A percentile compares a stretch with the other conserved stretches of the same genome.
Evolutionary conservation across 257 asterid genomes (phyloP).

Genomic region (Nicotiana noctiflora): DNA sequence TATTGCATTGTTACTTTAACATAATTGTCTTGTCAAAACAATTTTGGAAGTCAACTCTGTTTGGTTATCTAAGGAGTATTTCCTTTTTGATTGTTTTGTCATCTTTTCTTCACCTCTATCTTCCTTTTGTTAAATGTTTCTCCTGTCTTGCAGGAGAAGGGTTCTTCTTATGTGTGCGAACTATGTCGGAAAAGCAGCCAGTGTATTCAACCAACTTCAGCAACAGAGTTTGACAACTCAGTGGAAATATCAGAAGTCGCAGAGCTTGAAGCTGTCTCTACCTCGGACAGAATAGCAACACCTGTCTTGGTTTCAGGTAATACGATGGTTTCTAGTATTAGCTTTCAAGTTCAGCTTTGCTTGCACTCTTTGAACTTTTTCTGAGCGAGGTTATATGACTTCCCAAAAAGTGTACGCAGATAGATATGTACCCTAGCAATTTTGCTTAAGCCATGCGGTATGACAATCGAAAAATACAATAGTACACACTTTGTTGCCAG

Average conservation of each 20-base stretch:
- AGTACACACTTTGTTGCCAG: background rate
- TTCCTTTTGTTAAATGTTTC: background rate
- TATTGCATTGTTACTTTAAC: background rate
- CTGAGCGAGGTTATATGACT: background rate
- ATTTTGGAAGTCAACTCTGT: background rate
- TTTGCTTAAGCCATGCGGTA: background rate
- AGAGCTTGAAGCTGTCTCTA: slow-evolving; percentile 24
- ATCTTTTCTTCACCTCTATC: background rate
- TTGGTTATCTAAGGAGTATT: background rate
- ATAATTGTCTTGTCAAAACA: background rate
- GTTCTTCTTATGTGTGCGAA: slow-evolving; percentile 61
- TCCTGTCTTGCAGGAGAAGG: slow-evolving; percentile 33
- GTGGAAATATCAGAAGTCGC: slow-evolving; percentile 20
- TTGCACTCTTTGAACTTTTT: background rate
- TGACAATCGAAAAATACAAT: background rate
- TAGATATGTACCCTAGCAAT: background rate
- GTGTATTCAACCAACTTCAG: slow-evolving; percentile 24
- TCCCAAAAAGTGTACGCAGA: background rate
- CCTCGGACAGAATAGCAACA: slow-evolving; percentile 12
- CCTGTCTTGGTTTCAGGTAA: slow-evolving; percentile 3
- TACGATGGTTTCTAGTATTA: background rate
- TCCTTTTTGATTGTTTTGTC: background rate
- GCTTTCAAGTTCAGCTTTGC: background rate
- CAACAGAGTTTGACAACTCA: slow-evolving; percentile 23
- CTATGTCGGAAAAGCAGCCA: slow-evolving; percentile 68